A percentile compares a stretch with the other conserved stretches of the same genome.
Evolutionary conservation across 129 eudicot genomes (phyloP).

Genomic region (Arctium minus): DNA sequence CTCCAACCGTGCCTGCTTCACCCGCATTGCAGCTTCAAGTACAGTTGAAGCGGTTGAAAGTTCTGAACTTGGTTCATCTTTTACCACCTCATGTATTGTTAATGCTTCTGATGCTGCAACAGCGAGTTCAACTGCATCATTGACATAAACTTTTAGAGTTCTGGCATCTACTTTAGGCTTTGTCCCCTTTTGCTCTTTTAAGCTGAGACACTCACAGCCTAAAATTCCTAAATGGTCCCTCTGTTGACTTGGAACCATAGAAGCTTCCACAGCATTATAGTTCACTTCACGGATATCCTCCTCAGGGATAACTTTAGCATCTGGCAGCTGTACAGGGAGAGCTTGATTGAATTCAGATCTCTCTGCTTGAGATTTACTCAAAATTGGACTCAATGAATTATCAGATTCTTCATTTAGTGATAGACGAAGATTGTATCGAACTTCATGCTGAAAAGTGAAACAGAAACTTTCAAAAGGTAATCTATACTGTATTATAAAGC

Average conservation of each 20-base stretch:
- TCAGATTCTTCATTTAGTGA: slow-evolving; percentile 41
- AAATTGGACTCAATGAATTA: background rate
- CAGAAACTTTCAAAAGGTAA: slow-evolving; percentile 14
- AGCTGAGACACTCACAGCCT: slow-evolving; percentile 11
- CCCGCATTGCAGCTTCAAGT: slow-evolving; percentile 77
- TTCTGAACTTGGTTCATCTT: slow-evolving; percentile 23
- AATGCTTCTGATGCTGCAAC: slow-evolving; percentile 84
- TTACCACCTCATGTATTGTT: slow-evolving; percentile 52
- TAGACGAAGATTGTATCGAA: slow-evolving; percentile 46
- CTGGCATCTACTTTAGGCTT: slow-evolving; percentile 29
- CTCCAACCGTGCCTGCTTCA: slow-evolving; percentile 74
- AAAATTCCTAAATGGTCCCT: slow-evolving; percentile 20
- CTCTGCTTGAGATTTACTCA: slow-evolving; percentile 34
- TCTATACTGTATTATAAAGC: background rate
- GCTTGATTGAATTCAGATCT: slow-evolving; percentile 5
- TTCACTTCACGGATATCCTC: slow-evolving; percentile 8
- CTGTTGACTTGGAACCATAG: slow-evolving; percentile 20
- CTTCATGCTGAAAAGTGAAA: slow-evolving; percentile 34
- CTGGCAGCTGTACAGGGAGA: slow-evolving; percentile 8
- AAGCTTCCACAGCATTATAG: slow-evolving; percentile 12
- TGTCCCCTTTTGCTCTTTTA: slow-evolving; percentile 16
- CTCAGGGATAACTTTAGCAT: slow-evolving; percentile 7
- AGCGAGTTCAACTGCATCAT: slow-evolving; percentile 66
- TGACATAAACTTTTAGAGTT: slow-evolving; percentile 30
- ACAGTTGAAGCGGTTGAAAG: slow-evolving; percentile 39